Percentiles rank a stretch among this genome's conserved stretches.
These are phyloP conservation scores for Cladorrhinum sp. DNA, from an alignment of 2,329 filamentous ascomycete genomes.

Conservation along the genomic window DNA sequence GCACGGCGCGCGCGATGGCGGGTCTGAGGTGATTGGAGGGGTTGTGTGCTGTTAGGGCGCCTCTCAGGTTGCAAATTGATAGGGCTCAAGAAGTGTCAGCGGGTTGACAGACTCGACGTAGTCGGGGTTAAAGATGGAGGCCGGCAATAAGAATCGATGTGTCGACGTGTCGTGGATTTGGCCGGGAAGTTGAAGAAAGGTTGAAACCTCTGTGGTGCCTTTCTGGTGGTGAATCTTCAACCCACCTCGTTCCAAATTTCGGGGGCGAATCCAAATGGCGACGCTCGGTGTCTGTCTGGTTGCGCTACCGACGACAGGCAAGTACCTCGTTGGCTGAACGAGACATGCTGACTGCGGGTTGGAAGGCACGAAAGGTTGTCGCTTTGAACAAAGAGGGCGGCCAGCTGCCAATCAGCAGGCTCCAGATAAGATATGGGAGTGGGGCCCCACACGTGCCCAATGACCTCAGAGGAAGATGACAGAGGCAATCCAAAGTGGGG, in stretches of 20 bases:
- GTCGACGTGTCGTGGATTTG: background rate
- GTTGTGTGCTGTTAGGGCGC: background rate
- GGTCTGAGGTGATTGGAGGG: background rate
- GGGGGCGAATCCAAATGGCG: background rate
- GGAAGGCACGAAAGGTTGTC: background rate
- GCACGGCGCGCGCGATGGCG: no score
- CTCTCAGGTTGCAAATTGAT: background rate
- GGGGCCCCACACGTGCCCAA: slow-evolving; percentile 1
- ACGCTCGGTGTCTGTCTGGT: background rate
- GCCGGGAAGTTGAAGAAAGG: background rate
- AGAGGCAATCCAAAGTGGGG: background rate
- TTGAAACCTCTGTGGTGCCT: no score
- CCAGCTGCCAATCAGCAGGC: background rate
- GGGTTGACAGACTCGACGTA: background rate
- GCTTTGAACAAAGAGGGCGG: background rate
- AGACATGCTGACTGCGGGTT: background rate
- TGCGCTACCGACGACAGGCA: background rate
- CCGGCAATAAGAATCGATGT: background rate
- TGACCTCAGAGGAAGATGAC: background rate
- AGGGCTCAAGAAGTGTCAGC: background rate
- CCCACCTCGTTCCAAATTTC: background rate
- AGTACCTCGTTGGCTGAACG: background rate
- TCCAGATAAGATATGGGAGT: background rate
- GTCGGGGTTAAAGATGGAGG: background rate
- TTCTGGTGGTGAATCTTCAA: background rate